phyloP scores from a whole-genome alignment of 2,329 filamentous ascomycete genomes.

The Colletotrichum melonis region DNA sequence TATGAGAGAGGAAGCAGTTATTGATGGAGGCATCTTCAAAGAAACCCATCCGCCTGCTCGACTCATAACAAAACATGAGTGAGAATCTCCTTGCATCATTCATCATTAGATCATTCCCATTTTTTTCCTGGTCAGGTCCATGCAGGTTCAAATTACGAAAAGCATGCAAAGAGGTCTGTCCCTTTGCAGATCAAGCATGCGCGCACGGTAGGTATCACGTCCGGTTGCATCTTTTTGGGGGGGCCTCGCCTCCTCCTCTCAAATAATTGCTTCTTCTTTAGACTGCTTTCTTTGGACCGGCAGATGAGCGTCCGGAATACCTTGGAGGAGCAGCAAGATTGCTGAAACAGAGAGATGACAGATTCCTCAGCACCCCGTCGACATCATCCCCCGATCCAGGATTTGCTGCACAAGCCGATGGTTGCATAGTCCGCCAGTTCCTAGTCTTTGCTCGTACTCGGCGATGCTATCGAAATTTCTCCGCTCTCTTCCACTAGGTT shows the following conservation, averaged over 20 bases:
- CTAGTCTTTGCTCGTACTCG: neutral
- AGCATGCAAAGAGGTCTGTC: slow-evolving; percentile 8
- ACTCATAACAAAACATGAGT: neutral
- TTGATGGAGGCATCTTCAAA: neutral
- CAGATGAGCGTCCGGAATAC: neutral
- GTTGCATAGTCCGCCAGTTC: neutral
- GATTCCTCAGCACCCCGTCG: neutral
- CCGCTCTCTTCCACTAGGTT: too few species aligned
- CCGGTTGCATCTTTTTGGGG: neutral
- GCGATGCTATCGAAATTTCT: neutral
- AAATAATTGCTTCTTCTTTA: neutral
- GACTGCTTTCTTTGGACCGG: slow-evolving; percentile 5
- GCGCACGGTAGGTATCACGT: slow-evolving; percentile 9
- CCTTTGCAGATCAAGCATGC: slow-evolving; percentile 1
- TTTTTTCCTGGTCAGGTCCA: neutral
- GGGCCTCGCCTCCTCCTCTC: neutral
- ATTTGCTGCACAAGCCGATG: neutral
- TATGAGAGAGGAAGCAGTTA: neutral
- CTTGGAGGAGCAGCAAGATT: neutral
- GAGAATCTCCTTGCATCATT: neutral
- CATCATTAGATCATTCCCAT: neutral
- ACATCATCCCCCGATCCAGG: neutral
- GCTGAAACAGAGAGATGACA: slow-evolving; percentile 19
- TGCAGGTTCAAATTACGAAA: slow-evolving; percentile 9
- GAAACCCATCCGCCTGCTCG: neutral